phyloP scores from a whole-genome alignment of 2,329 filamentous ascomycete genomes.

The Lachnellula hyalina region DNA sequence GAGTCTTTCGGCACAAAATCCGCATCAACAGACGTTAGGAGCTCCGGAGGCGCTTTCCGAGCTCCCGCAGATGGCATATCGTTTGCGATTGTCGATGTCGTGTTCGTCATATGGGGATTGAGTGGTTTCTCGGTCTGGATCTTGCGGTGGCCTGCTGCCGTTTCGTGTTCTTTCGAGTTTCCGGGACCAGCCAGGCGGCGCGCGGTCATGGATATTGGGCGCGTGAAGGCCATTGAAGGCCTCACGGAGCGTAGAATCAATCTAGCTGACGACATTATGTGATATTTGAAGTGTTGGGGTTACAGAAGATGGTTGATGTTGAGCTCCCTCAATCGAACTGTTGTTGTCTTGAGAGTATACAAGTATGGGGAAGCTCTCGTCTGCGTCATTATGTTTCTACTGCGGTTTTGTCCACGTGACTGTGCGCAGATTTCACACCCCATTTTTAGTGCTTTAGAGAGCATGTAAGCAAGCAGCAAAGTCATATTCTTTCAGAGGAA shows the following conservation, averaged over 20 bases:
- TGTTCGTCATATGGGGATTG: slow-evolving; percentile 60
- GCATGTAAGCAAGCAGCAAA: not conserved
- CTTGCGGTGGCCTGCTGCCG: slow-evolving; percentile 47
- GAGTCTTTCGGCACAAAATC: slow-evolving; percentile 54
- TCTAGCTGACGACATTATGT: slow-evolving; percentile 22
- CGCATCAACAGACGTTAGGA: slow-evolving; percentile 50
- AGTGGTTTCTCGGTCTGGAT: slow-evolving; percentile 51
- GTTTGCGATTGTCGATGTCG: slow-evolving; percentile 57
- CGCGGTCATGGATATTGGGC: slow-evolving; percentile 21
- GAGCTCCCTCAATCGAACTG: too few relatives aligned
- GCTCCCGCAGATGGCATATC: slow-evolving; percentile 56
- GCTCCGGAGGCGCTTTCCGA: slow-evolving; percentile 52
- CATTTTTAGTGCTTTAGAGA: not conserved
- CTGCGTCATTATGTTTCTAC: not conserved
- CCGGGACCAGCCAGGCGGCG: slow-evolving; percentile 23
- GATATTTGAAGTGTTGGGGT: not conserved
- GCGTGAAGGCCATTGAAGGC: slow-evolving; percentile 21
- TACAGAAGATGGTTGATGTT: too few relatives aligned
- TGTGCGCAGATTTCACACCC: not conserved
- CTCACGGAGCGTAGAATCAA: slow-evolving; percentile 18
- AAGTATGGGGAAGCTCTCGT: not conserved
- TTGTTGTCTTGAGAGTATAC: too few relatives aligned
- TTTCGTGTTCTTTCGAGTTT: slow-evolving; percentile 41
- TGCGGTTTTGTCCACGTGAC: not conserved
- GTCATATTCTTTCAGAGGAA: not conserved